Percentiles rank a stretch among this genome's conserved stretches.
phyloP scores from a whole-genome alignment of 441 rosid species.

The Pelargonium myrrhifolium region DNA sequence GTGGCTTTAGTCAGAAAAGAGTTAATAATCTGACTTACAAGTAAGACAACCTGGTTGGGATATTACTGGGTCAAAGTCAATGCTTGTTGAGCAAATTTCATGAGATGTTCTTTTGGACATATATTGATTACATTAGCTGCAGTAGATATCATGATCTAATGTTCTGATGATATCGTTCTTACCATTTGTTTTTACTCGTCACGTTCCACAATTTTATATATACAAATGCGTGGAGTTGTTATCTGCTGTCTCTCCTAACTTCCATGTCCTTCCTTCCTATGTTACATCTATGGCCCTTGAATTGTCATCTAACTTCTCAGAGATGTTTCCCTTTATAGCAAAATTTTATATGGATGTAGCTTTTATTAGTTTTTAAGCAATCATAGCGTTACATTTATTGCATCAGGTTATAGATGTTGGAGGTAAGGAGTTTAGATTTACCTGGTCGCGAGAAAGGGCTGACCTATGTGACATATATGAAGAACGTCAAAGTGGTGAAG shows the following conservation, averaged over 20 bases:
- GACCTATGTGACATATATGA: slow-evolving; percentile 91
- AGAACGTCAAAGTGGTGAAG: slow-evolving; percentile 71
- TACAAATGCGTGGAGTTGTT: not conserved
- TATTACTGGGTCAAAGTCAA: too few species aligned
- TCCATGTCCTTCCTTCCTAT: not conserved
- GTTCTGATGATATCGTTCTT: not conserved
- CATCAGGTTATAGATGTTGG: slow-evolving; percentile 84
- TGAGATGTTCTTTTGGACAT: not conserved
- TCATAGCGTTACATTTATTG: slow-evolving; percentile 16
- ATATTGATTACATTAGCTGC: too few species aligned
- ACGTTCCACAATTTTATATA: not conserved
- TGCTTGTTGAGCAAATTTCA: not conserved
- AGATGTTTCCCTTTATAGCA: not conserved
- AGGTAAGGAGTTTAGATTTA: slow-evolving; percentile 89
- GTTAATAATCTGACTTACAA: too few species aligned
- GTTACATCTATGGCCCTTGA: not conserved
- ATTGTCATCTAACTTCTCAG: not conserved
- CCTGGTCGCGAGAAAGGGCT: slow-evolving; percentile 85
- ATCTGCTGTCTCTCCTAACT: not conserved
- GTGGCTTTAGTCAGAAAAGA: too few species aligned
- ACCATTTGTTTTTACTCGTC: not conserved
- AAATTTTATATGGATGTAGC: not conserved
- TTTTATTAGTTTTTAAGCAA: slow-evolving; percentile 15
- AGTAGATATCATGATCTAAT: not conserved
- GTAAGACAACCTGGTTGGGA: too few species aligned